Evolutionary conservation across 331 rosid species (phyloP).

Genomic region (Prunus yedoensis): DNA sequence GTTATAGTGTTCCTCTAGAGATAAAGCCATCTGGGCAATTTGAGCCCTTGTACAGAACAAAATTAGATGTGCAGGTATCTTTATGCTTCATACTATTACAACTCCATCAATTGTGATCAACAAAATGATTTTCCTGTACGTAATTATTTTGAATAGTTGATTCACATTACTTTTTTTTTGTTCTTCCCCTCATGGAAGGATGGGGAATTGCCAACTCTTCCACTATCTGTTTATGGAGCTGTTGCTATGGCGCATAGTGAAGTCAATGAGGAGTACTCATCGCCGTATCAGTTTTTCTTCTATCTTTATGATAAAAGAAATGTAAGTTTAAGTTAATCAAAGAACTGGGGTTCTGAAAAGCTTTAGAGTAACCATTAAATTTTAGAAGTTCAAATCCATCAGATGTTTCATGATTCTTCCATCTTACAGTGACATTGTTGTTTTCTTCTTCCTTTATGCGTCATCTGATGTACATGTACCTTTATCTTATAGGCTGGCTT

Average conservation of each 20-base stretch:
- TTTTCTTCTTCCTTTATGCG: not conserved
- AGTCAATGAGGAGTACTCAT: constrained; percentile 81
- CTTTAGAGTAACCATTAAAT: not conserved
- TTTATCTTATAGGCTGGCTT: constrained; percentile 68
- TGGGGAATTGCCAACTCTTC: constrained; percentile 92
- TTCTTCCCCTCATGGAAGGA: constrained; percentile 49
- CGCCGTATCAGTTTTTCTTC: constrained; percentile 87
- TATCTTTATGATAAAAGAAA: constrained; percentile 85
- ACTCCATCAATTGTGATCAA: constrained; percentile 11
- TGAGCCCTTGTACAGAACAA: constrained; percentile 83
- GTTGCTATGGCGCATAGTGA: constrained; percentile 98
- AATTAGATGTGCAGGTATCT: constrained; percentile 75
- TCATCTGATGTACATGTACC: not conserved
- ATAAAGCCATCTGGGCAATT: constrained; percentile 89
- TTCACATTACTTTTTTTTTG: constrained; percentile 21
- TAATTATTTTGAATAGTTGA: not conserved
- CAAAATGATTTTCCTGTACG: not conserved
- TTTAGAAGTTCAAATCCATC: not conserved
- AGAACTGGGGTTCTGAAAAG: not conserved
- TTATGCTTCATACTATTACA: constrained; percentile 14
- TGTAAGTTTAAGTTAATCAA: constrained; percentile 41
- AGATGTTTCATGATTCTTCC: not conserved
- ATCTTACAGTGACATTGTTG: not conserved
- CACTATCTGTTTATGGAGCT: constrained; percentile 90
- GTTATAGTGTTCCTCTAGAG: constrained; percentile 73